Evolutionary conservation across 2,329 filamentous ascomycete species (phyloP).

Genomic region (Orbilia blumenaviensis): DNA sequence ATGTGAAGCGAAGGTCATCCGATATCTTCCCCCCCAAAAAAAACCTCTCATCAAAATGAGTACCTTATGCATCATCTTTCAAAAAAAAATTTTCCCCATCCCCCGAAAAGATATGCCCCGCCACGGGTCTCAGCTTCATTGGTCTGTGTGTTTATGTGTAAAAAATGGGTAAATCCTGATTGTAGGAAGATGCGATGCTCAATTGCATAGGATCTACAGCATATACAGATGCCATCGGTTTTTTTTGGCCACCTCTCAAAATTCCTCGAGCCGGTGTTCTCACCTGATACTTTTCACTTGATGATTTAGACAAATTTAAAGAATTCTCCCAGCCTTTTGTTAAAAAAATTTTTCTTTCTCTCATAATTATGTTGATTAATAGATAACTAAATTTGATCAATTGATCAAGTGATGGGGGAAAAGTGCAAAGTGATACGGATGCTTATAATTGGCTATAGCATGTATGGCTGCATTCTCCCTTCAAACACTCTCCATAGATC

Average conservation of each 20-base stretch:
- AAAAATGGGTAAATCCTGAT: not conserved
- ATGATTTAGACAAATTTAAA: no score
- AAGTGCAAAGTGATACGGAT: not conserved
- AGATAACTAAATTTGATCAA: no score
- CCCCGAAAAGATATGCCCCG: no score
- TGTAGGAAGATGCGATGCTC: not conserved
- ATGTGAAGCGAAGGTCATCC: no score
- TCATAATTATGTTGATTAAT: no score
- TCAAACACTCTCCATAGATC: not conserved
- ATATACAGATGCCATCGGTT: not conserved
- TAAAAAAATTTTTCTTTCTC: no score
- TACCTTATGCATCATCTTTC: not conserved
- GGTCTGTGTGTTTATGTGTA: constrained; percentile 12
- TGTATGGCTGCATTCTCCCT: not conserved
- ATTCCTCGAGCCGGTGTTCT: not conserved
- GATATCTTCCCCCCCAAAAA: no score
- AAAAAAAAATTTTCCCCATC: no score
- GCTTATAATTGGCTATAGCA: not conserved
- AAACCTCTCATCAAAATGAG: no score
- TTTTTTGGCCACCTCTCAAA: not conserved
- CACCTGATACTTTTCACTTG: not conserved
- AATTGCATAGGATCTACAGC: constrained; percentile 9
- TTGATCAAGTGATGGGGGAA: not conserved
- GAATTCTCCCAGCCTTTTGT: not conserved
- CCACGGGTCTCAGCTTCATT: constrained; percentile 48